These are phyloP conservation scores for Trichoderma atroviride DNA, from an alignment of 2,329 filamentous ascomycete genomes.

Conservation along the genomic window DNA sequence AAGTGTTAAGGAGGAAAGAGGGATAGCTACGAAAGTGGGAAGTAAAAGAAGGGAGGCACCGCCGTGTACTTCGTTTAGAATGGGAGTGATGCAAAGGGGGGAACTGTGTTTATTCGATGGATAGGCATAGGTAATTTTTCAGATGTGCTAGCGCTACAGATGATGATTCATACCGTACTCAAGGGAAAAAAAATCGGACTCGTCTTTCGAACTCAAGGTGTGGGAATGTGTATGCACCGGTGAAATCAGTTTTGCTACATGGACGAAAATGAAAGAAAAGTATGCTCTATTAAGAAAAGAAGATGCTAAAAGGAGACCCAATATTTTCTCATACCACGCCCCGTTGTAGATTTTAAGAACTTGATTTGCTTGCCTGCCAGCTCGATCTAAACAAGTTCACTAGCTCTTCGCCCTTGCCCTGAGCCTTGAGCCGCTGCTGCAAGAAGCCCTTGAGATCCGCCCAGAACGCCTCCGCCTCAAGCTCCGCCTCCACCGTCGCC, in stretches of 20 bases:
- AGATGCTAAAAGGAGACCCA: not conserved
- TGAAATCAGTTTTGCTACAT: slow-evolving; percentile 4
- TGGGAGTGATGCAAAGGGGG: not conserved
- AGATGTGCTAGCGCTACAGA: slow-evolving; percentile 25
- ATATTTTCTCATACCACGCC: not conserved
- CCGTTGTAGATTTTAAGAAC: slow-evolving; percentile 29
- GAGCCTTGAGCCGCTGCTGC: slow-evolving; percentile 75
- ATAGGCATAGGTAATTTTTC: slow-evolving; percentile 26
- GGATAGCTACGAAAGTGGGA: not conserved
- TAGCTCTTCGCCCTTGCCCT: slow-evolving; percentile 64
- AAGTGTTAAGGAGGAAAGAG: not conserved
- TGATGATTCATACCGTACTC: slow-evolving; percentile 24
- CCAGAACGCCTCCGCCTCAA: slow-evolving; percentile 82
- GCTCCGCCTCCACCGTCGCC: slow-evolving; percentile 50
- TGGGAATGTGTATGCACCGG: slow-evolving; percentile 4
- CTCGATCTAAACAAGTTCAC: slow-evolving; percentile 69
- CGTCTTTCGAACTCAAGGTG: slow-evolving; percentile 19
- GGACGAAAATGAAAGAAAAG: not conserved
- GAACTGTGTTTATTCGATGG: slow-evolving; percentile 9
- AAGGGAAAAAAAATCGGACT: slow-evolving; percentile 12
- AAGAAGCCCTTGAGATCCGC: slow-evolving; percentile 79
- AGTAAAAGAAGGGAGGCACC: slow-evolving; percentile 12
- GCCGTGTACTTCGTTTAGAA: slow-evolving; percentile 19
- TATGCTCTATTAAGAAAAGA: slow-evolving; percentile 6
- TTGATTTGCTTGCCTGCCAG: slow-evolving; percentile 59